phyloP scores from a whole-genome alignment of 2,329 filamentous ascomycete species.

The Akanthomyces dipterigenus region DNA sequence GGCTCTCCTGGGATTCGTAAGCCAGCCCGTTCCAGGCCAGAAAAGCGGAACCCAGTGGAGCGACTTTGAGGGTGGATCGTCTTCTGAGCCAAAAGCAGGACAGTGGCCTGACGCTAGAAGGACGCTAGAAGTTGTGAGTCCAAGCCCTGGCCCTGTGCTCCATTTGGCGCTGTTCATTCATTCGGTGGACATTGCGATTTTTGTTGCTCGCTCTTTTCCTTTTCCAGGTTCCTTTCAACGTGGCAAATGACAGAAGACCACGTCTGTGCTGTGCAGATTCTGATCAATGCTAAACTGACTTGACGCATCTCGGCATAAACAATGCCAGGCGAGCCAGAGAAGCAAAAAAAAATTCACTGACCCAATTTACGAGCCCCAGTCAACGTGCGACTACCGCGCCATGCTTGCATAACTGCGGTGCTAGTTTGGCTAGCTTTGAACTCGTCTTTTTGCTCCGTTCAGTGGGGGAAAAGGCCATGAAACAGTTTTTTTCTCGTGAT shows the following conservation, averaged over 20 bases:
- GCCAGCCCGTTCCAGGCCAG: neutral
- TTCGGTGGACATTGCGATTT: neutral
- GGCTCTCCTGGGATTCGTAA: neutral
- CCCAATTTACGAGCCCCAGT: neutral
- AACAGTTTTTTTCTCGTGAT: neutral
- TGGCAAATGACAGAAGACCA: neutral
- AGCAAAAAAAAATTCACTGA: neutral
- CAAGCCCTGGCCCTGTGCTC: neutral
- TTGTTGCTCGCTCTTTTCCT: neutral
- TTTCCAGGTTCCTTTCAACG: neutral
- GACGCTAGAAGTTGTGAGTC: constrained; percentile 1
- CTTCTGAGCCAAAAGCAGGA: neutral
- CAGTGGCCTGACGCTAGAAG: constrained; percentile 20
- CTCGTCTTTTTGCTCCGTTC: neutral
- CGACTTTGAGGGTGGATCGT: constrained; percentile 8
- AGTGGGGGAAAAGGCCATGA: neutral
- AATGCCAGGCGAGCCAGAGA: neutral
- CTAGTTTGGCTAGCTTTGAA: neutral
- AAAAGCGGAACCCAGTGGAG: neutral
- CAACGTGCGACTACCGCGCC: neutral
- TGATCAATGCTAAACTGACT: too few species aligned
- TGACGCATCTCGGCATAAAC: too few species aligned
- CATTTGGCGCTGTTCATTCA: too few species aligned
- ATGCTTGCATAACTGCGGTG: neutral
- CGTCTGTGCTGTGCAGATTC: too few species aligned